Base-by-base conservation (phyloP, 2,329 filamentous ascomycete genomes). In the Aspergillus sp. region DNA sequence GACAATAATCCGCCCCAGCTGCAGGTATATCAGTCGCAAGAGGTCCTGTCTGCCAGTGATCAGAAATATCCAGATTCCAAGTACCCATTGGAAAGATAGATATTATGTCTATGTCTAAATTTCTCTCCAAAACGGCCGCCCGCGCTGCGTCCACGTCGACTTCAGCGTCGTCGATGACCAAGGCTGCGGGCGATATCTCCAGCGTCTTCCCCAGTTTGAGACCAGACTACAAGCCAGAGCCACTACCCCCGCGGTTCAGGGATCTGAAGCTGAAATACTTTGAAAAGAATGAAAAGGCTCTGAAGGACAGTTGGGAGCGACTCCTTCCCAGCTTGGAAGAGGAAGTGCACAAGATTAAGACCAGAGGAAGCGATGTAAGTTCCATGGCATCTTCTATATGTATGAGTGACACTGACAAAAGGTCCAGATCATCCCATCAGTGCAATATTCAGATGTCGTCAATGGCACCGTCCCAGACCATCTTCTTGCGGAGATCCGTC, bases 401-500 rank as follows among this genome's bases (percentile, higher is more conserved):
- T 17, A 17, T 30, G 7, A 27, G 25, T 56, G 21, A 5, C 17
- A 19, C 17, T 19, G 17, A 36, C 11, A 19, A 68, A 32, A 13
- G 15, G 27, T 30, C 5, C 57, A 77, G 73, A 73, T 79, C 27
- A 77, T 81, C 32, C 79, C 79, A 0, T 76, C 77, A 8, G 70
- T 82, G 25, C 66, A 76, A 3, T 81, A 77, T 58, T 59, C 66
- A 5, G 75, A 81, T 54, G 61, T 81, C n/a, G 61, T 74, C 1
- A 68, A 73, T 25, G 74, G 76, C 10, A 74, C 69, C 6, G 65
- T 79, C 5, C 66, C 76, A 0, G 68, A 75, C 3, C 59, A 69
- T 1, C 68, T 73, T 15, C 56, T 78, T 39, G 78, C 76, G 1
- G 86, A 87, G 62, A 82, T 90, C 32, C 76, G 78, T 61, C 70